phyloP scores from a whole-genome alignment of 1,284 basidiomycete genomes.

The Cutaneotrichosporon spelunceum region DNA sequence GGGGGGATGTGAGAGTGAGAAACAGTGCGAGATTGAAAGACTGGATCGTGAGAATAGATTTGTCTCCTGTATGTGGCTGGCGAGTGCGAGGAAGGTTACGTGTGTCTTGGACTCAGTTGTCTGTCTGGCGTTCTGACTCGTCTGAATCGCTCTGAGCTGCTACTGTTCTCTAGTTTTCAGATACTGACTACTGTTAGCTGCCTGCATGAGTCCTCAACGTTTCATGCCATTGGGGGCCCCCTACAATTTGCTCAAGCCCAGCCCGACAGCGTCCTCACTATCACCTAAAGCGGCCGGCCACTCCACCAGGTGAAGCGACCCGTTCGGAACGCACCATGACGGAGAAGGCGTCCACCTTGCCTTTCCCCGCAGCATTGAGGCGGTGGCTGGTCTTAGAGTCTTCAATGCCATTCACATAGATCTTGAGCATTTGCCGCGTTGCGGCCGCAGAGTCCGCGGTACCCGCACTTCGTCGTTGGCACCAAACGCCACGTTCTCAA shows the following conservation, averaged over 20 bases:
- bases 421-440: neutral
- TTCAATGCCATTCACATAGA: neutral
- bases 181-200: too few species aligned
- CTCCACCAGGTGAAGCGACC: neutral
- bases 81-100: too few species aligned
- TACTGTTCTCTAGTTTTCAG: too few species aligned
- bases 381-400: neutral
- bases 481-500: neutral
- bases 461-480: too few species aligned
- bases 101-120: too few species aligned
- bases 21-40: neutral
- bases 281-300: neutral
- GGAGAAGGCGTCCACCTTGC: neutral
- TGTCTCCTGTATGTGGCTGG: too few species aligned
- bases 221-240: too few species aligned
- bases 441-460: too few species aligned
- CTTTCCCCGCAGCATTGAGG: neutral
- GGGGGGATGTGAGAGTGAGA: neutral
- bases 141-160: too few species aligned
- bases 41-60: too few species aligned
- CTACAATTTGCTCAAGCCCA: neutral
- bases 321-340: neutral
- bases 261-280: neutral
- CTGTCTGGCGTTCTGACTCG: too few species aligned
- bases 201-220: too few species aligned